Evolutionary conservation across 352 stramenopile genomes (phyloP).

Genomic region (Pythium brassicae): DNA sequence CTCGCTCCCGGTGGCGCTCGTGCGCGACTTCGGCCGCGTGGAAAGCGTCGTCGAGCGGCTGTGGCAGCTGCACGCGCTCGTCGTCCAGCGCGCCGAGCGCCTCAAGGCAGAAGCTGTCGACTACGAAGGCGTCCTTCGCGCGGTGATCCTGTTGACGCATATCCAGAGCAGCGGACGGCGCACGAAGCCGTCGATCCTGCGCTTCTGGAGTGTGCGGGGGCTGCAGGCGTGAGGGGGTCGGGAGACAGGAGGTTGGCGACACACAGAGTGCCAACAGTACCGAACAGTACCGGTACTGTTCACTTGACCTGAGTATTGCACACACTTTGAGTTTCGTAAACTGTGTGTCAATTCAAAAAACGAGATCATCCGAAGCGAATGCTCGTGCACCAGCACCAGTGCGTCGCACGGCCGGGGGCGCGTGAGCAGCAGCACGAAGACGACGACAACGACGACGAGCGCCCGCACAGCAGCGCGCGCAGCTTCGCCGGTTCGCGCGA

Average conservation of each 20-base stretch:
- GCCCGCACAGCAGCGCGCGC: not conserved
- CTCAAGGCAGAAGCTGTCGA: not conserved
- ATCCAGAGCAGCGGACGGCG: not conserved
- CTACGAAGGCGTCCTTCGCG: constrained; percentile 4
- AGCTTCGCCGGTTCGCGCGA: constrained; percentile 16
- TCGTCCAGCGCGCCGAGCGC: not conserved
- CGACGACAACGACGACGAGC: not conserved
- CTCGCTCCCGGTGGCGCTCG: constrained; percentile 2
- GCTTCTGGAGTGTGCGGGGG: constrained; percentile 12
- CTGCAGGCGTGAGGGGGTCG: not conserved
- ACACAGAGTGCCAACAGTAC: too few species aligned
- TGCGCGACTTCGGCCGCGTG: constrained; percentile 7
- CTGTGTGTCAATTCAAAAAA: too few species aligned
- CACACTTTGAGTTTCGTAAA: too few species aligned
- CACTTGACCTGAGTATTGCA: not conserved
- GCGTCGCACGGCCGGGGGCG: too few species aligned
- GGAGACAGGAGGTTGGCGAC: not conserved
- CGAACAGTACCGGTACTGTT: not conserved
- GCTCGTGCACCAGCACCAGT: constrained; percentile 31
- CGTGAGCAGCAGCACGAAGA: too few species aligned
- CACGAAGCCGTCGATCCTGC: constrained; percentile 7
- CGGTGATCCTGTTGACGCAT: not conserved
- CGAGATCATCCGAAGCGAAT: constrained; percentile 27
- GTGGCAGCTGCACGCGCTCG: constrained; percentile 2
- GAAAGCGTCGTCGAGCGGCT: constrained; percentile 7